A percentile compares a stretch with the other conserved stretches of the same genome.
Evolutionary conservation across 169 alveolate species (phyloP).

Genomic region (Plasmodium adleri): DNA sequence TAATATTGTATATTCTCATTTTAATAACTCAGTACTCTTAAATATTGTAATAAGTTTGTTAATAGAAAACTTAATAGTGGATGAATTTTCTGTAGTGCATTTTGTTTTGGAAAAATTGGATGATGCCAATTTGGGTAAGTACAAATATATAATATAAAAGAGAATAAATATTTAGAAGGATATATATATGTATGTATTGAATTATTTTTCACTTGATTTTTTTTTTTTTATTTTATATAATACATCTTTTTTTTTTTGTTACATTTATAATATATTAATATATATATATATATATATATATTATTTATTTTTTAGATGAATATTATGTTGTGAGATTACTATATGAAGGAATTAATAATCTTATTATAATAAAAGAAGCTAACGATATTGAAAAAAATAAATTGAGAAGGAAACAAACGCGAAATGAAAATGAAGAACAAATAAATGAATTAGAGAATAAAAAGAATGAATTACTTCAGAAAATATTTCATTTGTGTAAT

Average conservation of each 20-base stretch:
- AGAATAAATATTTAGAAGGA: background rate
- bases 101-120: conserved; percentile 54
- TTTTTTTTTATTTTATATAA: background rate
- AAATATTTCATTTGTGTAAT: conserved; percentile 55
- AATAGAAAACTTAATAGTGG: conserved; percentile 41
- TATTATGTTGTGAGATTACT: conserved; percentile 35
- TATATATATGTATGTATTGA: background rate
- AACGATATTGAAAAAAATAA: conserved; percentile 48
- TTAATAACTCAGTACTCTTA: conserved; percentile 50
- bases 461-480: conserved; percentile 39
- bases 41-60: conserved; percentile 50
- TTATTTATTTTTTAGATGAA: conserved; percentile 36
- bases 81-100: conserved; percentile 55
- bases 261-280: background rate
- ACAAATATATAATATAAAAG: too few relatives aligned
- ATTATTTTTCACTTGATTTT: background rate
- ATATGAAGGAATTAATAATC: conserved; percentile 40
- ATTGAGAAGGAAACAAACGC: conserved; percentile 50
- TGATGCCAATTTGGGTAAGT: conserved; percentile 50
- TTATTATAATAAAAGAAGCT: conserved; percentile 36
- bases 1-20: conserved; percentile 39
- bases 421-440: conserved; percentile 56
- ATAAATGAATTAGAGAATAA: conserved; percentile 69
- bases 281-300: conserved; percentile 1
- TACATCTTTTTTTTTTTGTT: background rate